Evolutionary conservation across 2,329 filamentous ascomycete genomes (phyloP).

Genomic region (Penicillium sp.): DNA sequence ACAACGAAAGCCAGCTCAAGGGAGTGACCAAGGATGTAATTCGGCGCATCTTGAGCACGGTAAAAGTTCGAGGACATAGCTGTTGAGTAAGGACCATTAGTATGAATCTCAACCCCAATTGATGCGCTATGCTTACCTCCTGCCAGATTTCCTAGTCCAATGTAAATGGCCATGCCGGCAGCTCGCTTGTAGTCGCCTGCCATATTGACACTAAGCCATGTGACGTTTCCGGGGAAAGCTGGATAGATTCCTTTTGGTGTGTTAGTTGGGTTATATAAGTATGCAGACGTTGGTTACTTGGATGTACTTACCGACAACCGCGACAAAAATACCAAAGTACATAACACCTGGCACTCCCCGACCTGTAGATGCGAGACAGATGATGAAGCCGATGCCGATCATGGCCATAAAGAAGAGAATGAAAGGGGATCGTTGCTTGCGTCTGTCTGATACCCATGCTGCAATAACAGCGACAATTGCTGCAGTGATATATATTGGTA

Average conservation of each 20-base stretch:
- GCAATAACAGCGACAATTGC: constrained; percentile 39
- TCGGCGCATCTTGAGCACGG: constrained; percentile 49
- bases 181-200: constrained; percentile 56
- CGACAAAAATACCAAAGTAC: constrained; percentile 50
- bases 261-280: neutral
- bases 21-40: constrained; percentile 52
- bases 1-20: constrained; percentile 52
- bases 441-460: constrained; percentile 58
- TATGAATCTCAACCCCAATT: neutral
- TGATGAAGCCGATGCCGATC: constrained; percentile 58
- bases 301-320: constrained; percentile 41
- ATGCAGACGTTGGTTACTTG: neutral
- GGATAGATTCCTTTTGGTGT: constrained; percentile 42
- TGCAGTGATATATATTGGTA: constrained; percentile 42
- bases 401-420: constrained; percentile 53
- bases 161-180: constrained; percentile 63
- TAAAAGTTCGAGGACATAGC: constrained; percentile 74
- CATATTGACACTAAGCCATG: constrained; percentile 60
- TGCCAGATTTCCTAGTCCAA: constrained; percentile 56
- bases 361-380: constrained; percentile 41
- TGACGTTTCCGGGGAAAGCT: constrained; percentile 47
- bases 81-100: constrained; percentile 12
- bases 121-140: constrained; percentile 28
- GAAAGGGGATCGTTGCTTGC: constrained; percentile 54
- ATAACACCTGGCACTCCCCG: constrained; percentile 41